Evolutionary conservation across 2,329 filamentous ascomycete genomes (phyloP).

Genomic region (Venturia carpophila): DNA sequence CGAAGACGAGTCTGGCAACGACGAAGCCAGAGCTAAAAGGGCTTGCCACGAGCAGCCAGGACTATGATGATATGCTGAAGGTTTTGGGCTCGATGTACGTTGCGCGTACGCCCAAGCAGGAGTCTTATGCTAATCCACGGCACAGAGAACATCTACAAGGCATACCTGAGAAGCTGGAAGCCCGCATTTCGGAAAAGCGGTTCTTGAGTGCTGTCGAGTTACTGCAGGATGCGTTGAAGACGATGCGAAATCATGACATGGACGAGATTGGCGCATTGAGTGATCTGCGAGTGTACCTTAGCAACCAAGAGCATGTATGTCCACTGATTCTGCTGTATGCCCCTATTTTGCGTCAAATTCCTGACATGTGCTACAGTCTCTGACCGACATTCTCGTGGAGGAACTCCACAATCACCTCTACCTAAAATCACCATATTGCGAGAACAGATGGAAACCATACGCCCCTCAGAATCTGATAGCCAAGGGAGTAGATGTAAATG

Average conservation of each 20-base stretch:
- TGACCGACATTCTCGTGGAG: constrained; percentile 94
- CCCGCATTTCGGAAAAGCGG: constrained; percentile 89
- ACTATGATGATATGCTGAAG: constrained; percentile 83
- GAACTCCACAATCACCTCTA: constrained; percentile 96
- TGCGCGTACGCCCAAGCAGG: neutral
- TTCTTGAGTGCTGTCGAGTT: constrained; percentile 91
- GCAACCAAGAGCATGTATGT: constrained; percentile 73
- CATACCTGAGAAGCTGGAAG: constrained; percentile 87
- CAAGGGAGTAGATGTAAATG: constrained; percentile 26
- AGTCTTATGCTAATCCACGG: neutral
- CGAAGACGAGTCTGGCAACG: constrained; percentile 72
- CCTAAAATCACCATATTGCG: constrained; percentile 94
- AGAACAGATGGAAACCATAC: constrained; percentile 86
- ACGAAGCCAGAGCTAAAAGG: constrained; percentile 89
- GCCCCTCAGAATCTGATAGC: constrained; percentile 54
- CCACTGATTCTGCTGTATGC: constrained; percentile 12
- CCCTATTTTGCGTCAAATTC: neutral
- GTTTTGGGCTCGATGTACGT: constrained; percentile 63
- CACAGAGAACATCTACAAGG: constrained; percentile 69
- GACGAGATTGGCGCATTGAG: constrained; percentile 83
- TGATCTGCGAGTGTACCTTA: constrained; percentile 79
- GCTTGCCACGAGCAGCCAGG: constrained; percentile 76
- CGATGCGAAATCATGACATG: constrained; percentile 78
- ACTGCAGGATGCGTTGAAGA: constrained; percentile 74
- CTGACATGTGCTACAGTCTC: constrained; percentile 35